Evolutionary conservation across 345 rosid genomes (phyloP), one percentile per base, ranked within the genome.

Genomic region (Leavenworthia alabamica): DNA sequence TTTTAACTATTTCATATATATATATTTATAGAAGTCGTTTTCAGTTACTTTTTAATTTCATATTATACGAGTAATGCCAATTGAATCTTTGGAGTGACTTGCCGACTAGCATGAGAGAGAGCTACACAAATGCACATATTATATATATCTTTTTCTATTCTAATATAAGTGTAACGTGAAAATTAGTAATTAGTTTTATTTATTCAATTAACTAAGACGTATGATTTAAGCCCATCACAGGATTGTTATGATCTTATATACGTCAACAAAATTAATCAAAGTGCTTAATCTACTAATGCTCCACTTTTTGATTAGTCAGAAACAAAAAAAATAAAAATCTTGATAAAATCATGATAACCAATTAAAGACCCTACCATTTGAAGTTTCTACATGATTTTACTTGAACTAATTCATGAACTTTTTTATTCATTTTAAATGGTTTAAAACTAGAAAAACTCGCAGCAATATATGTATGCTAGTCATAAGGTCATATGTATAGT

Each of bases 101-200:
- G 71, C 71, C 71, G 64, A 66, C 64, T 66, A 67, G 56, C 62
- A 69, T 53, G 67, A 69, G 41, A 53, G 73, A 42, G 73, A n/a
- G n/a, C n/a, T n/a, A n/a, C n/a, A n/a, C n/a, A n/a, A n/a, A n/a
- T n/a, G n/a, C n/a, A n/a, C n/a, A n/a, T 48, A 4, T 22, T 35
- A 15, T 7, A 9, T 41, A 4, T 48, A 27, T 48, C 1, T 8
- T 17, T 4, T 23, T 7, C 23, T 36, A 16, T 27, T 22, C 6
- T n/a, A 8, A 31, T 29, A 31, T 29, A 31, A 50, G 23, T 68
- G 26, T 31, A 45, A 15, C 20, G 4, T 6, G n/a, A 36, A 33
- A 20, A 36, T 22, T 32, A 6, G 8, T 24, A 11, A 14, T 12
- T 3, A 9, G 15, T 14, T 31, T 41, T 51, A 50, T 67, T 23